A percentile compares a stretch with the other conserved stretches of the same genome.
phyloP scores from a whole-genome alignment of 1,284 basidiomycete genomes.

The Cutaneotrichosporon cavernicola region DNA sequence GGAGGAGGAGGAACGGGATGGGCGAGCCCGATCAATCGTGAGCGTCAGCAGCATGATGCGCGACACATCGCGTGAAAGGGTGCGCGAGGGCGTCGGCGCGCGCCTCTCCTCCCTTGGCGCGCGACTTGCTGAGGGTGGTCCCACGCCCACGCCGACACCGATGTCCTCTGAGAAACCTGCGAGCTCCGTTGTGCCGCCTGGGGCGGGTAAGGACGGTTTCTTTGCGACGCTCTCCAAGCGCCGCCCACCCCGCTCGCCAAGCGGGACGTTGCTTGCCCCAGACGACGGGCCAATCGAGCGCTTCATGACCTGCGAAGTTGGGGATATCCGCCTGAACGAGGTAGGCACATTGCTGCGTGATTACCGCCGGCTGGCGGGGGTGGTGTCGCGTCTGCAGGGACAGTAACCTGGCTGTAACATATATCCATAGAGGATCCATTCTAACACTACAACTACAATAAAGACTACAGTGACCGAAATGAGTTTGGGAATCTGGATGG shows the following conservation, averaged over 20 bases:
- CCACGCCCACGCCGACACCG: neutral
- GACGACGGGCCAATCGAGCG: slow-evolving; percentile 39
- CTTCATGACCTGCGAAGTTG: slow-evolving; percentile 57
- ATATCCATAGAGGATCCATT: slow-evolving; percentile 7
- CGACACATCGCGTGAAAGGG: neutral
- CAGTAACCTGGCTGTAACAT: slow-evolving; percentile 6
- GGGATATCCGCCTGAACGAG: slow-evolving; percentile 72
- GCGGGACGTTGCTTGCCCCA: neutral
- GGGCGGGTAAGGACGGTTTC: slow-evolving; percentile 1
- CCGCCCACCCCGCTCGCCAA: neutral
- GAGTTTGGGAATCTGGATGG: neutral
- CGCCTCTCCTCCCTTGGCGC: slow-evolving; percentile 7
- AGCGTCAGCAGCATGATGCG: slow-evolving; percentile 25
- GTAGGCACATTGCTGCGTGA: slow-evolving; percentile 70
- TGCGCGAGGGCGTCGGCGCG: slow-evolving; percentile 4
- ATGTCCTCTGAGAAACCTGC: neutral
- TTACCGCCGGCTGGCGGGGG: slow-evolving; percentile 60
- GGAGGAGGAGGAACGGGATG: slow-evolving; percentile 39
- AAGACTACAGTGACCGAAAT: slow-evolving; percentile 11
- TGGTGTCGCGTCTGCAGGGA: slow-evolving; percentile 28
- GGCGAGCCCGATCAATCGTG: slow-evolving; percentile 43
- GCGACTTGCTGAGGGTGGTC: neutral
- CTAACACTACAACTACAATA: slow-evolving; percentile 16
- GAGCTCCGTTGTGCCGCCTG: neutral
- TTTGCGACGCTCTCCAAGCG: slow-evolving; percentile 15